Base-by-base conservation (phyloP, 345 rosid species). In the Triadica sebifera region DNA sequence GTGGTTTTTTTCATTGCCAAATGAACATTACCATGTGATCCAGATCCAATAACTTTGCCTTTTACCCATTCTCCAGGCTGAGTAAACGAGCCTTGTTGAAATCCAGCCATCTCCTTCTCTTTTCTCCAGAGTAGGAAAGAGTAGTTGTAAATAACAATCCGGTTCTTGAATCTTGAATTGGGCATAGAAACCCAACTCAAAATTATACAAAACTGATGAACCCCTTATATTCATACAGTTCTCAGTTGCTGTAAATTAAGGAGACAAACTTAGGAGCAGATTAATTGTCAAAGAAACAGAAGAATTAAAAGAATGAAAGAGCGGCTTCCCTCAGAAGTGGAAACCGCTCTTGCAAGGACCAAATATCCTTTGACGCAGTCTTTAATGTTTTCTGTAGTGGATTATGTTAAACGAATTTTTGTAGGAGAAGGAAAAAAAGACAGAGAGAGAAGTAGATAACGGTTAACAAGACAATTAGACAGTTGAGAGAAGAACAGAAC, bases 21-120 rank as follows among this genome's bases (percentile, higher is more conserved):
- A 64, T 74, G 78, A 52, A 82, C 86, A 25, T 75, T 68, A 24
- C 85, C 85, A 24, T 73, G 78, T 3, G 85, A 71, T 50, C 87
- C 85, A 1, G 79, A 75, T 8, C 84, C 85, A 55, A 78, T 74
- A 15, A 69, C 72, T 72, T 80, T 81, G 8, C 80, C 80, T 69
- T 69, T 81, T 49, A 80, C 65, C 84, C 87, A 80, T 63, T 67
- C 47, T 0, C 75, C 22, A 29, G 34, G 34, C 34, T 29, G 34
- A 29, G 34, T 29, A 29, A 29, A 29, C 34, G 34, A 29, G 34
- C 2, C 34, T 29, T 29, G 34, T 1, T 29, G 34, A 29, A 29
- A 29, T 29, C 34, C 34, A 7, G 79, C 75, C 85, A 79, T 74
- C 34, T 74, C 70, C 56, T 11, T 60, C 12, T 67, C 62, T 46